These are phyloP conservation scores for Trebouxia sp. DNA, from an alignment of 139 green algal genomes.

Conservation along the genomic window DNA sequence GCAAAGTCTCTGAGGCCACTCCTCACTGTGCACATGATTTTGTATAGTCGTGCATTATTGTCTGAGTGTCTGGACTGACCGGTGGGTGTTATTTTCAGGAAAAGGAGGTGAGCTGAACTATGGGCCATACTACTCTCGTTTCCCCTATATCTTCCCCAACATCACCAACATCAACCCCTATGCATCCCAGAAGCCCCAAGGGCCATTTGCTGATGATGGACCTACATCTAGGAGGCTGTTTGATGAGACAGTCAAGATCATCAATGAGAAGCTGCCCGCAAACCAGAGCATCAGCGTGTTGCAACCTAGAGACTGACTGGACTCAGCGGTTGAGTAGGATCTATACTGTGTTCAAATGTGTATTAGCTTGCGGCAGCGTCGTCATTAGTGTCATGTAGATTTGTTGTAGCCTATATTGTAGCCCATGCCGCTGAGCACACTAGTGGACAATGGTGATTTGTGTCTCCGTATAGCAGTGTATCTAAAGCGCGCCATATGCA, in stretches of 20 bases:
- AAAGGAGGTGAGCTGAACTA: constrained; percentile 3
- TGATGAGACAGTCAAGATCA: constrained; percentile 24
- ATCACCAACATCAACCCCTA: constrained; percentile 28
- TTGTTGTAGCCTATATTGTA: too few relatives aligned
- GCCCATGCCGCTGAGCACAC: too few relatives aligned
- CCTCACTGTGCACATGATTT: too few relatives aligned
- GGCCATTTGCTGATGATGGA: not conserved
- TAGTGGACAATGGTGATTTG: too few relatives aligned
- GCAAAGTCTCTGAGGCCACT: too few relatives aligned
- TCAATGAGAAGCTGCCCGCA: constrained; percentile 18
- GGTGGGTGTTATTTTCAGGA: not conserved
- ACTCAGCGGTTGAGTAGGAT: too few relatives aligned
- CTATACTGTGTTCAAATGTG: too few relatives aligned
- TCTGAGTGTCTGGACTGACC: not conserved
- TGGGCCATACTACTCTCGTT: constrained; percentile 23
- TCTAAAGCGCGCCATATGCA: too few relatives aligned
- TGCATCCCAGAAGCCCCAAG: not conserved
- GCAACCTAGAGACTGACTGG: not conserved
- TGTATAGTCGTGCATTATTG: not conserved
- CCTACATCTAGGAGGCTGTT: constrained; percentile 4
- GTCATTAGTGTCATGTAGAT: too few relatives aligned
- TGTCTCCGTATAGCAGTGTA: too few relatives aligned
- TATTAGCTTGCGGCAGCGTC: too few relatives aligned
- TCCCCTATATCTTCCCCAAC: constrained; percentile 24
- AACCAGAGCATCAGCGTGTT: constrained; percentile 12